Percentiles rank a stretch among this genome's conserved stretches.
These are phyloP conservation scores for Cyberlindnera americana DNA, from an alignment of 805 yeast species.

Conservation along the genomic window DNA sequence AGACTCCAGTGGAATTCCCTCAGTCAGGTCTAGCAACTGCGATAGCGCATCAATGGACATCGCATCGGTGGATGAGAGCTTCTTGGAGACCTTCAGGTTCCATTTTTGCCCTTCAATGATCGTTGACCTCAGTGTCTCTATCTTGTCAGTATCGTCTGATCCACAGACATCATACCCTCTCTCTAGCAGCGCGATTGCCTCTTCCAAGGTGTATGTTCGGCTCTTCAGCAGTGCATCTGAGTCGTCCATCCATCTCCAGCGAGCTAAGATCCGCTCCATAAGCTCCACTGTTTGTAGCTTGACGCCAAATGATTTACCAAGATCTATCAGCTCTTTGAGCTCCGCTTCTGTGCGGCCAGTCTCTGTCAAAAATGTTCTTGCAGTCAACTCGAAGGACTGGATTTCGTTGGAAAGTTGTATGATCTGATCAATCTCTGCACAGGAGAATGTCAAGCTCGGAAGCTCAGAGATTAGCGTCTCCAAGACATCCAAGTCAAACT, in stretches of 20 bases:
- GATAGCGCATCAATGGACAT: conserved; percentile 7
- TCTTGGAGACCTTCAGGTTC: conserved; percentile 11
- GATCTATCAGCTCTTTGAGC: conserved; percentile 47
- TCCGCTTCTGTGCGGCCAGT: conserved; percentile 37
- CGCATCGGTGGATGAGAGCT: conserved; percentile 4
- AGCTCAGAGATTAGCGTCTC: conserved; percentile 40
- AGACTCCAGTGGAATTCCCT: conserved; percentile 5
- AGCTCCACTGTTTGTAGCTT: conserved; percentile 44
- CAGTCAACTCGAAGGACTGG: conserved; percentile 46
- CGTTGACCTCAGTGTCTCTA: conserved; percentile 11
- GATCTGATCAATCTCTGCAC: conserved; percentile 60
- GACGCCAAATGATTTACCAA: conserved; percentile 61
- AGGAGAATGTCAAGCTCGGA: conserved; percentile 45
- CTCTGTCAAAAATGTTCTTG: conserved; percentile 35
- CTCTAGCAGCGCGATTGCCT: conserved; percentile 20
- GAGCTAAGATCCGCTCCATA: conserved; percentile 36
- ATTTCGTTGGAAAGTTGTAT: conserved; percentile 51
- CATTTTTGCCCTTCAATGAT: conserved; percentile 18
- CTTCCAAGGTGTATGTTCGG: conserved; percentile 19
- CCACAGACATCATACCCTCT: conserved; percentile 28
- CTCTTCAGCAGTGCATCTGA: conserved; percentile 21
- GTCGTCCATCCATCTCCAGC: conserved; percentile 37
- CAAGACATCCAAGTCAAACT: conserved; percentile 17
- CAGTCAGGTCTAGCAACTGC: conserved; percentile 3
- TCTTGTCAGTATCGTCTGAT: conserved; percentile 17